Base-by-base conservation (phyloP, 2,329 filamentous ascomycete species). In the Onygenales sp. region DNA sequence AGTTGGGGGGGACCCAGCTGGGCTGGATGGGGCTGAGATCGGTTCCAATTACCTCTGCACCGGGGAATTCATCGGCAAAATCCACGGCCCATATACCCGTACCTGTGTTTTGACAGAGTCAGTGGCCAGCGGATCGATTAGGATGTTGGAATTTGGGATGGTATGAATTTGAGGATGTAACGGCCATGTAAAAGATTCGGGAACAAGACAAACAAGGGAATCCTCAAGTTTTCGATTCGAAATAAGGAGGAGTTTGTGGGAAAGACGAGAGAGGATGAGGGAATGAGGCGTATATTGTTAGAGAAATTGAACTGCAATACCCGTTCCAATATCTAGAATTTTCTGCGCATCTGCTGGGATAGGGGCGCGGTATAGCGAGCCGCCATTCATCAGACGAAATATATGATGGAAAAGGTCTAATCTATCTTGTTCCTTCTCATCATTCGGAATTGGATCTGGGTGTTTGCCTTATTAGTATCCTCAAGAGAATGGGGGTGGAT, bases 11-110 rank as follows among this genome's bases (percentile, higher is more conserved):
- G 21, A 62, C 51, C 61, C 66, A 69, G 54, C 64, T 63, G 8
- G 72, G 72, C 57, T 75, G 73, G 43, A 75, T 75, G 46, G 73
- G 70, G 2, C 67, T 71, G 43, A 75, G 66, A 55, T 75, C 72
- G 11, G 66, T 72, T 43, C 72, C 74, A 4, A 69, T 65, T 45
- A 77, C 65, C n/a, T 64, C 59, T 17, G 70, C 68, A 31, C 59
- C 60, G n/a, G 58, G 54, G 59, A 57, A 56, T 73, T 53, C 39
- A 32, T 58, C 58, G 3, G 57, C 57, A 48, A 55, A 58, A 27
- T 56, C 57, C 17, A 60, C 54, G 13, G 59, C 55, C 59, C 58
- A 59, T 2, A 57, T 44, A 2, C 58, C 58, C 6, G 55, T 59
- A 17, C 58, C 54, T 5, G 54, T 56, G 5, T 69, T 70, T 7